Percentiles rank a stretch among this genome's conserved stretches.
Evolutionary conservation across 1,284 basidiomycete species (phyloP).

Genomic region (Apiotrichum laibachii): DNA sequence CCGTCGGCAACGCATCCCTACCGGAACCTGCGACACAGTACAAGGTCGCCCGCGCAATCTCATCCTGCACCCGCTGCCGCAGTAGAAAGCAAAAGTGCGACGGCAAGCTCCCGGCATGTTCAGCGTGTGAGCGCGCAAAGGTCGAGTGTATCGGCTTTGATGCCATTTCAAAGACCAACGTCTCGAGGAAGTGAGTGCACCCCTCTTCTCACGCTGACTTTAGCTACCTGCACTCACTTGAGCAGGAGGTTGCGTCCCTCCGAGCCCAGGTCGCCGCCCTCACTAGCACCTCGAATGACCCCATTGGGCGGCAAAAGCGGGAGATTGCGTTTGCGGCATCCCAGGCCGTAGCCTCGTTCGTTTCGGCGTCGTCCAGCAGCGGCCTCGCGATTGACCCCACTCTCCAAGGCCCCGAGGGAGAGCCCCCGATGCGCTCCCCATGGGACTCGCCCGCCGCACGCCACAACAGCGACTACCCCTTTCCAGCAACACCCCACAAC

Average conservation of each 20-base stretch:
- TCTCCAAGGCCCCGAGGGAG: slow-evolving; percentile 24
- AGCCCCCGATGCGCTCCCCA: slow-evolving; percentile 24
- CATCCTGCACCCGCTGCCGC: slow-evolving; percentile 51
- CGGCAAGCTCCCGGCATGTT: slow-evolving; percentile 52
- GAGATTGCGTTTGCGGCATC: slow-evolving; percentile 28
- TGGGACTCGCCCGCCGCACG: slow-evolving; percentile 15
- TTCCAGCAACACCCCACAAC: slow-evolving; percentile 20
- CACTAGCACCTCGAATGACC: slow-evolving; percentile 17
- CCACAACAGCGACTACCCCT: slow-evolving; percentile 31
- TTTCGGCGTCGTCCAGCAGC: slow-evolving; percentile 4
- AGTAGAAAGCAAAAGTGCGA: slow-evolving; percentile 52
- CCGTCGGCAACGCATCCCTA: neutral
- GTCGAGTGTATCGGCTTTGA: slow-evolving; percentile 55
- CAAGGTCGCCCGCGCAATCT: slow-evolving; percentile 52
- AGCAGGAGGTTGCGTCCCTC: slow-evolving; percentile 50
- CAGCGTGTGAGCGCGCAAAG: slow-evolving; percentile 48
- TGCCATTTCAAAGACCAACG: slow-evolving; percentile 53
- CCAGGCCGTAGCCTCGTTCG: slow-evolving; percentile 27
- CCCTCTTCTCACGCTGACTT: neutral
- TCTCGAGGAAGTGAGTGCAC: slow-evolving; percentile 50
- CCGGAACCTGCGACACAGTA: slow-evolving; percentile 27
- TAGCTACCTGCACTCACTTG: slow-evolving; percentile 51
- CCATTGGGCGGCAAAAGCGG: slow-evolving; percentile 27
- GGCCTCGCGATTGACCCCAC: slow-evolving; percentile 23
- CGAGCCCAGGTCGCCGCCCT: slow-evolving; percentile 47